phyloP scores from a whole-genome alignment of 208 protist genomes.

The Tritrichomonas foetus region DNA sequence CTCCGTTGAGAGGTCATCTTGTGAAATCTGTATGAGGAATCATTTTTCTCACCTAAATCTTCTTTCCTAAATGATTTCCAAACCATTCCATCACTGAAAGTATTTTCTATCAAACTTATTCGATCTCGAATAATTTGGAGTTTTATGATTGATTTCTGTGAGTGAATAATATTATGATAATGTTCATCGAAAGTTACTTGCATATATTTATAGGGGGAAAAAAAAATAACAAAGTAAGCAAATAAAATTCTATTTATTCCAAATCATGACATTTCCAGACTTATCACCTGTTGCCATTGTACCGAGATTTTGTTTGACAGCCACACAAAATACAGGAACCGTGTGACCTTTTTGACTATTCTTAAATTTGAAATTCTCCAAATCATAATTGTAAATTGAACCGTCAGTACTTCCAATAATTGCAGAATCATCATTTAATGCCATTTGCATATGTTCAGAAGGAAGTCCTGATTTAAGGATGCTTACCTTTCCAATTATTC shows the following conservation, averaged over 20 bases:
- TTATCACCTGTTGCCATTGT: neutral
- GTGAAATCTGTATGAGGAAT: too few species aligned
- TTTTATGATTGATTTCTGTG: too few species aligned
- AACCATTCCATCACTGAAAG: too few species aligned
- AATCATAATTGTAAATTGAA: neutral
- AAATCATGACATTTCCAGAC: neutral
- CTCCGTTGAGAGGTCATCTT: too few species aligned
- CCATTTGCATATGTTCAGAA: neutral
- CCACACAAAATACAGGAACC: neutral
- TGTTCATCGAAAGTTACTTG: too few species aligned
- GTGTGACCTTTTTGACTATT: neutral
- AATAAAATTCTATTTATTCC: slow-evolving; percentile 15
- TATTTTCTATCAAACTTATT: too few species aligned
- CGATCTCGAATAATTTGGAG: too few species aligned
- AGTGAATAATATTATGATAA: too few species aligned
- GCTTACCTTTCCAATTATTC: neutral
- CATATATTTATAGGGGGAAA: neutral
- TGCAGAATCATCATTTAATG: neutral
- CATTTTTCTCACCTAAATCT: too few species aligned
- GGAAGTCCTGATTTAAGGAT: neutral
- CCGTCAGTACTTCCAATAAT: neutral
- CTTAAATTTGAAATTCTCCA: neutral
- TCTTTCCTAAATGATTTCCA: too few species aligned
- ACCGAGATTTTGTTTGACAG: neutral
- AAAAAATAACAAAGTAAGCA: neutral